These are phyloP conservation scores for Lachancea fermentati DNA, from an alignment of 805 yeast species.

Conservation along the genomic window DNA sequence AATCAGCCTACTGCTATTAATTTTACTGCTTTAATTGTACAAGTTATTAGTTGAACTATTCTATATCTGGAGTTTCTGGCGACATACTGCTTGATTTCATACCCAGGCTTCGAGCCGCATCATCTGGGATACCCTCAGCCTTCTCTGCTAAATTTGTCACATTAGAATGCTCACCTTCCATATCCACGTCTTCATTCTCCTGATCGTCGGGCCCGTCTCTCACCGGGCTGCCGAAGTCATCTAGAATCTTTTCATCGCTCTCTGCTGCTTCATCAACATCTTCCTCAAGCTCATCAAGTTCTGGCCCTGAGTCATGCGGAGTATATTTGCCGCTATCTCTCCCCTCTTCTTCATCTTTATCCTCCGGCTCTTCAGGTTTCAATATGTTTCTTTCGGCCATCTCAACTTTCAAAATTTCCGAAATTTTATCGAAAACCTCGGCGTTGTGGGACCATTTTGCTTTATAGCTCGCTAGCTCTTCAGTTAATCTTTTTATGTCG, in stretches of 20 bases:
- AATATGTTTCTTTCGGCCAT: constrained; percentile 17
- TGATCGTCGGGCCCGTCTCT: constrained; percentile 7
- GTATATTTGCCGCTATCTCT: constrained; percentile 10
- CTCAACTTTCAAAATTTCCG: constrained; percentile 24
- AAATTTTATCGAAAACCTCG: constrained; percentile 23
- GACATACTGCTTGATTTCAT: too few relatives aligned
- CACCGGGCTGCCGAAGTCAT: constrained; percentile 1
- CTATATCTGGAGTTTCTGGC: too few relatives aligned
- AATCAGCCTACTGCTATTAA: too few relatives aligned
- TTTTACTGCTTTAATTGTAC: too few relatives aligned
- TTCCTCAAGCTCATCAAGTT: constrained; percentile 10
- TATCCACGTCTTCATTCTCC: constrained; percentile 6
- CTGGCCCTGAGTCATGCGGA: constrained; percentile 11
- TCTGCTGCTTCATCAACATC: constrained; percentile 8
- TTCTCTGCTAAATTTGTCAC: too few relatives aligned
- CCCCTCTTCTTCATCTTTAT: constrained; percentile 12
- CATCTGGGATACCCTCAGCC: too few relatives aligned
- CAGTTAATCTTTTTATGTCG: constrained; percentile 20
- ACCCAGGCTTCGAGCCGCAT: too few relatives aligned
- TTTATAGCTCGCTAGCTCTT: constrained; percentile 22
- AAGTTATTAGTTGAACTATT: too few relatives aligned
- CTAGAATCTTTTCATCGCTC: constrained; percentile 8
- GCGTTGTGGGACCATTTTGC: constrained; percentile 30
- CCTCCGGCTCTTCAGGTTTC: constrained; percentile 2
- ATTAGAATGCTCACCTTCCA: too few relatives aligned